Percentiles rank a stretch among this genome's conserved stretches.
Conservation (phyloP, 495 filamentous ascomycete genomes). For the Margaritispora aquatica region DNA sequence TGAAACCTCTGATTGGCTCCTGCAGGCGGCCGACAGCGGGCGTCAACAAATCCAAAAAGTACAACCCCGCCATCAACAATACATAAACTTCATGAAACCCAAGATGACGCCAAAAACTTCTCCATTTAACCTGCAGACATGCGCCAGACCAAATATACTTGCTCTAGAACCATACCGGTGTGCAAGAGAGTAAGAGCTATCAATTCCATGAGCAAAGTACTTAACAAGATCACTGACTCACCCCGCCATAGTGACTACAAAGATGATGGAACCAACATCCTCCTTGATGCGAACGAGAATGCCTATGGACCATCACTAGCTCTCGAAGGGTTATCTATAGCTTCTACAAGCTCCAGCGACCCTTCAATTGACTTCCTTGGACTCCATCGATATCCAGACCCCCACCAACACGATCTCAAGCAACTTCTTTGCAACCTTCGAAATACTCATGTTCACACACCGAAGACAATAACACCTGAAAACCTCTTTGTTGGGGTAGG, state of each 20-base stretch:
- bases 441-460: conserved; percentile 76
- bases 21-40: neutral
- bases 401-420: conserved; percentile 84
- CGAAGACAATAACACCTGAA: conserved; percentile 64
- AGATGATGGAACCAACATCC: conserved; percentile 93
- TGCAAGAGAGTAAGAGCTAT: conserved; percentile 63
- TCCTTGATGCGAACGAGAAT: conserved; percentile 97
- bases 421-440: conserved; percentile 79
- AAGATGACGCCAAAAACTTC: conserved; percentile 25
- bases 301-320: conserved; percentile 76
- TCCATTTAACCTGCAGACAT: conserved; percentile 70
- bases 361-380: conserved; percentile 54
- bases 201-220: conserved; percentile 14
- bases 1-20: neutral
- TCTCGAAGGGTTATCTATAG: neutral
- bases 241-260: conserved; percentile 76
- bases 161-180: conserved; percentile 78
- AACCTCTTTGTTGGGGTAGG: conserved; percentile 95
- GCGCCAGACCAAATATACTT: conserved; percentile 79
- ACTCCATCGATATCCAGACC: conserved; percentile 93
- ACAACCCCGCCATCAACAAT: neutral
- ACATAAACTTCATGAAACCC: neutral
- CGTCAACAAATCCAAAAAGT: neutral
- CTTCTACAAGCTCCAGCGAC: conserved; percentile 12
- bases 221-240: conserved; percentile 20